Evolutionary conservation across 306 rosid species (phyloP).

Genomic region (Alnus glutinosa): DNA sequence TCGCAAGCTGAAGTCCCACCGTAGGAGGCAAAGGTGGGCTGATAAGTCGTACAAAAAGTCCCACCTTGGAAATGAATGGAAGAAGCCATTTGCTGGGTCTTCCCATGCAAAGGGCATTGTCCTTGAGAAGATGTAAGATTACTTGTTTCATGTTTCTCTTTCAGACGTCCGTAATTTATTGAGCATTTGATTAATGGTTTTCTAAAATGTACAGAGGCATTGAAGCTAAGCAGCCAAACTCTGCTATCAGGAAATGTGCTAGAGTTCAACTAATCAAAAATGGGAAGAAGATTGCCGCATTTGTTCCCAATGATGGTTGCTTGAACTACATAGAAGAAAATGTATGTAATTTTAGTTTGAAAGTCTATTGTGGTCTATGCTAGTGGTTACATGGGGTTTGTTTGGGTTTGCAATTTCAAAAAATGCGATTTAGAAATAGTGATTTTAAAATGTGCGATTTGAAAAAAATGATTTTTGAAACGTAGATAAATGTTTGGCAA

Average conservation of each 20-base stretch:
- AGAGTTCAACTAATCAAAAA: slow-evolving; percentile 80
- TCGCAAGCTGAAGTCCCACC: slow-evolving; percentile 79
- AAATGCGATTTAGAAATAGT: too few species aligned
- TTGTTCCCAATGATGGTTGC: slow-evolving; percentile 86
- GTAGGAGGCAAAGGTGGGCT: slow-evolving; percentile 79
- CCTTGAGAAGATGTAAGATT: slow-evolving; percentile 74
- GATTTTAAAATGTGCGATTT: too few species aligned
- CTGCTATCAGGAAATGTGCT: slow-evolving; percentile 89
- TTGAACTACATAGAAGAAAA: slow-evolving; percentile 77
- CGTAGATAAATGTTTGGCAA: too few species aligned
- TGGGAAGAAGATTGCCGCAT: slow-evolving; percentile 88
- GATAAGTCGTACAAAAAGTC: slow-evolving; percentile 77
- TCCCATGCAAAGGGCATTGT: slow-evolving; percentile 88
- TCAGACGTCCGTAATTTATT: background rate
- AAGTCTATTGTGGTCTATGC: background rate
- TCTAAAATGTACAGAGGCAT: slow-evolving; percentile 53
- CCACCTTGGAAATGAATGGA: slow-evolving; percentile 87
- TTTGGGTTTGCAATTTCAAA: too few species aligned
- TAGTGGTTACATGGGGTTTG: background rate
- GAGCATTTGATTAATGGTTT: background rate
- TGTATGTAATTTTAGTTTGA: slow-evolving; percentile 31
- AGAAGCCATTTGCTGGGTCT: slow-evolving; percentile 86
- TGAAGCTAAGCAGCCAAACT: slow-evolving; percentile 90
- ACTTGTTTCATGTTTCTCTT: background rate
- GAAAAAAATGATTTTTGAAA: too few species aligned